A percentile compares a stretch with the other conserved stretches of the same genome.
These are phyloP conservation scores for Candida anglica DNA, from an alignment of 805 yeast genomes.

Conservation along the genomic window DNA sequence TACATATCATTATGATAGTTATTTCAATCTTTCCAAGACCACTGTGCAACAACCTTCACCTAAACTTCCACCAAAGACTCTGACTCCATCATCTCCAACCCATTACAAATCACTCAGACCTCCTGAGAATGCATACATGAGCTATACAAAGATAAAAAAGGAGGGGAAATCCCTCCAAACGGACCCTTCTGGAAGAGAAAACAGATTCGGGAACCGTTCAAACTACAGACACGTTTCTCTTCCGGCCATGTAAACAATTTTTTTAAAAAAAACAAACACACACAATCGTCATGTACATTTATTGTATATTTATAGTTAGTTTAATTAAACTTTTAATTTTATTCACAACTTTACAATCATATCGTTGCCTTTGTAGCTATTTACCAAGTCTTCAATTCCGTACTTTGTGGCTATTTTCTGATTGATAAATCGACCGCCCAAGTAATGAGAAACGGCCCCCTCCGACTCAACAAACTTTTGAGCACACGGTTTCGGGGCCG, in stretches of 20 bases:
- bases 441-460: conserved; percentile 57
- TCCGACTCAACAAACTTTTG: conserved; percentile 31
- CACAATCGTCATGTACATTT: no score
- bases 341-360: conserved; percentile 31
- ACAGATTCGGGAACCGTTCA: conserved; percentile 5
- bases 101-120: no score
- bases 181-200: conserved; percentile 6
- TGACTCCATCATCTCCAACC: no score
- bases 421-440: conserved; percentile 88
- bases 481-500: conserved; percentile 94
- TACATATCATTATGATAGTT: no score
- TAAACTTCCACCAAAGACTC: no score
- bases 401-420: conserved; percentile 64
- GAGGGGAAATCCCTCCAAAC: no score
- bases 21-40: no score
- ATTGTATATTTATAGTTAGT: background rate
- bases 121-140: no score
- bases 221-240: conserved; percentile 1
- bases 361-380: conserved; percentile 27
- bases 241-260: no score
- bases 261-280: no score
- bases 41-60: no score
- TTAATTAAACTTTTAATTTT: background rate
- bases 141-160: no score
- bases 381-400: conserved; percentile 51